A percentile compares a stretch with the other conserved stretches of the same genome.
Conservation (phyloP, 805 yeast species). For the Pichia deserticola region DNA sequence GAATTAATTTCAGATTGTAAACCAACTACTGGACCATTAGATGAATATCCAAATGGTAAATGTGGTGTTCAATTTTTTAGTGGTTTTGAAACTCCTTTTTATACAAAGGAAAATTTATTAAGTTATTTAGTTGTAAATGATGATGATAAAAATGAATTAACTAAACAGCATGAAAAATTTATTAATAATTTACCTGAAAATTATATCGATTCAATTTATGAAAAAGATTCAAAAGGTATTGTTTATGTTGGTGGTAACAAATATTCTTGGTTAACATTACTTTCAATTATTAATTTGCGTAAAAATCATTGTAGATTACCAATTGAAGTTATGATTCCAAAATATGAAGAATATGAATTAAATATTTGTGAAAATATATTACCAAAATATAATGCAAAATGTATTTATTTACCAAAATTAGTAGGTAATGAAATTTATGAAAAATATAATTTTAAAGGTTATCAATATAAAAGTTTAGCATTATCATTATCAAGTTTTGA, state of each 20-base stretch:
- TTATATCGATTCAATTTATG: slow-evolving; percentile 38
- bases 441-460: slow-evolving; percentile 36
- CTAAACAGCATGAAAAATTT: slow-evolving; percentile 38
- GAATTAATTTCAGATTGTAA: slow-evolving; percentile 24
- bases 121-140: slow-evolving; percentile 40
- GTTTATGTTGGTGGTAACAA: slow-evolving; percentile 75
- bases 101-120: slow-evolving; percentile 27
- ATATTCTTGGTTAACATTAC: slow-evolving; percentile 60
- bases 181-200: slow-evolving; percentile 40
- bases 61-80: neutral
- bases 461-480: slow-evolving; percentile 20
- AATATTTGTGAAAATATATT: slow-evolving; percentile 56
- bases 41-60: neutral
- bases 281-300: slow-evolving; percentile 56
- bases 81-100: neutral
- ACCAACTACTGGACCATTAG: slow-evolving; percentile 33
- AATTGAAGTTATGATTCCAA: slow-evolving; percentile 74
- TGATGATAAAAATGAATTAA: slow-evolving; percentile 38
- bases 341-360: slow-evolving; percentile 58
- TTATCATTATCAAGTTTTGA: slow-evolving; percentile 37
- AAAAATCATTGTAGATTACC: slow-evolving; percentile 61
- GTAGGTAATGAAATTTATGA: slow-evolving; percentile 53
- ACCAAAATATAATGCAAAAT: slow-evolving; percentile 54
- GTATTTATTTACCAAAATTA: slow-evolving; percentile 53
- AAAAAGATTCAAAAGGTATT: slow-evolving; percentile 41